A percentile compares a stretch with the other conserved stretches of the same genome.
Evolutionary conservation across 179 eudicot species (phyloP).

Genomic region (Patellifolia procumbens): DNA sequence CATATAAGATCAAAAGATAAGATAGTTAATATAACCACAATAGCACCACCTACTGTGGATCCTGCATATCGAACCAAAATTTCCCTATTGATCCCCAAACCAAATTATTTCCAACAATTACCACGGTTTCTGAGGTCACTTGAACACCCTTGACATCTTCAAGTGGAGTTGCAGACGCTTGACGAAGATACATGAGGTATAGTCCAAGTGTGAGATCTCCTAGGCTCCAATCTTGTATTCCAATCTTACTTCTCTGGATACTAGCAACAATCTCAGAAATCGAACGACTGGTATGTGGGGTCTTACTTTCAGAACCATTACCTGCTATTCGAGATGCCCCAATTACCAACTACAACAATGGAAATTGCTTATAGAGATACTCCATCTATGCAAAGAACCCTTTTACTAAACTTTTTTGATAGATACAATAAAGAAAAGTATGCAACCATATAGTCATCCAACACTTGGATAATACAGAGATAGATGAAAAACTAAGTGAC

Average conservation of each 20-base stretch:
- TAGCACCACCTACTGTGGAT: background rate
- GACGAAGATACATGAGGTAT: conserved; percentile 84
- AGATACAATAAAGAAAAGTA: background rate
- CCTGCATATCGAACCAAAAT: background rate
- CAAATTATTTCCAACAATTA: conserved; percentile 37
- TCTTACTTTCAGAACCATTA: conserved; percentile 50
- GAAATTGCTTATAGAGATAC: background rate
- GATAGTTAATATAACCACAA: conserved; percentile 3
- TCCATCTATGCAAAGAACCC: background rate
- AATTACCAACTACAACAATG: conserved; percentile 13
- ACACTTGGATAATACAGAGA: background rate
- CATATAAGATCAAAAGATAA: conserved; percentile 14
- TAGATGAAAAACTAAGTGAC: background rate
- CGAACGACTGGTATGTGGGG: conserved; percentile 63
- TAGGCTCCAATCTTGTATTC: conserved; percentile 89
- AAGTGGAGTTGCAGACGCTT: conserved; percentile 59
- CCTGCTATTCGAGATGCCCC: conserved; percentile 41
- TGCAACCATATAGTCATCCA: background rate
- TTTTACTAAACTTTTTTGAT: background rate
- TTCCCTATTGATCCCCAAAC: background rate
- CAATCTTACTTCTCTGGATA: conserved; percentile 82
- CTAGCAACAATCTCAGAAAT: conserved; percentile 70
- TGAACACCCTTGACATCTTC: conserved; percentile 80
- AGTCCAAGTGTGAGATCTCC: conserved; percentile 89
- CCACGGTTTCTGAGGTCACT: conserved; percentile 66